phyloP scores from a whole-genome alignment of 2,329 filamentous ascomycete species.

The Sclerotinia borealis region DNA sequence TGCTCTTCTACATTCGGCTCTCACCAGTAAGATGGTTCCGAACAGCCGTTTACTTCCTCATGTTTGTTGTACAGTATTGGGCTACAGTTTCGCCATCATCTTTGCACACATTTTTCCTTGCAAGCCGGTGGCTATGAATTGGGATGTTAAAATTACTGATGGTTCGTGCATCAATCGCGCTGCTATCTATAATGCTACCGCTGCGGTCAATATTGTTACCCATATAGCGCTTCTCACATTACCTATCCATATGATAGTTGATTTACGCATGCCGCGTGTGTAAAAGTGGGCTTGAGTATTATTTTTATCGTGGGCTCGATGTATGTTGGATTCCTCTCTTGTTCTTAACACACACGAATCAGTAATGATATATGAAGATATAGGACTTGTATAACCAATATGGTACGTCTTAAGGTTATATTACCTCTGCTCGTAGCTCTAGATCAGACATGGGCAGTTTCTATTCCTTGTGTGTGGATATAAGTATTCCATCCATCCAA shows the following conservation, averaged over 20 bases:
- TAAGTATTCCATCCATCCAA: too few relatives aligned
- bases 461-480: conserved; percentile 4
- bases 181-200: neutral
- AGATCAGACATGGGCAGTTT: conserved; percentile 4
- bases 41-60: neutral
- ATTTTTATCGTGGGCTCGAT: conserved; percentile 5
- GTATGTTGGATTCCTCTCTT: neutral
- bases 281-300: conserved; percentile 8
- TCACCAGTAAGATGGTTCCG: neutral
- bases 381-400: conserved; percentile 2
- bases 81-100: neutral
- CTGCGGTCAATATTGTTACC: neutral
- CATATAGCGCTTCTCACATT: neutral
- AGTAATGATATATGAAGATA: neutral
- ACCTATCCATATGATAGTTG: neutral
- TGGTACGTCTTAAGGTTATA: neutral
- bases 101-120: conserved; percentile 3
- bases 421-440: neutral
- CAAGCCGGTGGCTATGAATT: neutral
- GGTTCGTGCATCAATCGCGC: neutral
- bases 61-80: neutral
- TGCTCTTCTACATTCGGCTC: conserved; percentile 6
- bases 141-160: neutral
- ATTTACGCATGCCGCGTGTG: neutral
- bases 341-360: neutral